Evolutionary conservation across 345 rosid species (phyloP), one percentile per base, ranked within the genome.

Genomic region (Euphorbia tirucalli): DNA sequence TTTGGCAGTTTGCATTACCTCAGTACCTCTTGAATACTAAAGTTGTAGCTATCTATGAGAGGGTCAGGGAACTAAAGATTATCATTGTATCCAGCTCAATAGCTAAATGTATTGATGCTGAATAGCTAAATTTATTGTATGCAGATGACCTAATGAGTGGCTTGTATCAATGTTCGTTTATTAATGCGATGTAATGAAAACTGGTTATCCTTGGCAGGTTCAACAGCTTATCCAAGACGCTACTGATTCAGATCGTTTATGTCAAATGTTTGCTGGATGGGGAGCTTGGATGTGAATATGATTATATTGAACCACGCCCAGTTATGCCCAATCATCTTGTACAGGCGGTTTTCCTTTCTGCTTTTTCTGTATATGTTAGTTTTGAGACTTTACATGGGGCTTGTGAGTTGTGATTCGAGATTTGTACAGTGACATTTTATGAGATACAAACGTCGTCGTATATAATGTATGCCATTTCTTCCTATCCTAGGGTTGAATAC

Each of bases 201-300:
- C 5, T 60, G 61, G 2, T 50, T 43, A 61, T 30, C 21, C 1
- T n/a, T 57, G 74, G 78, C 71, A 92, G 99, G 97, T 87, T 67
- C 99, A 87, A 73, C 99, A 95, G 84, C 89, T 92, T 25, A 90
- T 95, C 78, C 98, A 92, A 84, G 97, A 95, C 78, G 99, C 96
- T 19, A 89, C 82, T 32, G 97, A 90, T 74, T 77, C 91, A 0
- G 98, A 95, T 79, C 91, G 97, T 54, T 81, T 92, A 56, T 84
- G 93, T 55, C 98, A 82, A 74, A 81, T 95, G 98, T 95, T 87
- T 84, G 85, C 97, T 56, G 97, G 99, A 52, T 95, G 99, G 99
- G 97, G 88, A 81, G 92, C 97, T 69, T 92, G 97, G 97, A 71
- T 92, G 87, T 89, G 41, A 65, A 18, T 25, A 21, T 30, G 4